Percentiles rank a stretch among this genome's conserved stretches.
These are phyloP conservation scores for Melastoma malabathricum DNA, from an alignment of 345 rosid species.

Conservation along the genomic window DNA sequence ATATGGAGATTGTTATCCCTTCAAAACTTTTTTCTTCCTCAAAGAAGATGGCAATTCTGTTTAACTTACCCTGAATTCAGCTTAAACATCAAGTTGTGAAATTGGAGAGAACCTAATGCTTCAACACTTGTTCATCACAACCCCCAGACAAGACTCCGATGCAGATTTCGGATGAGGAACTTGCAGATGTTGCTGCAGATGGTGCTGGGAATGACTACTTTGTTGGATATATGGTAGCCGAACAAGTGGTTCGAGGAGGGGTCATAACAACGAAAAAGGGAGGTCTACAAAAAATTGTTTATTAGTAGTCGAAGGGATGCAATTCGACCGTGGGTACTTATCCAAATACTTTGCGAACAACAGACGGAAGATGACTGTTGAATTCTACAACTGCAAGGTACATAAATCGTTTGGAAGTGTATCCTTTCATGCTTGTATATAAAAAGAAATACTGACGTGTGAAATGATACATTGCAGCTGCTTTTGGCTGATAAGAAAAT, in stretches of 20 bases:
- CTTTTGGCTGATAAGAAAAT: conserved; percentile 84
- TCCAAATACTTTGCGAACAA: conserved; percentile 77
- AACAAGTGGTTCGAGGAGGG: conserved; percentile 61
- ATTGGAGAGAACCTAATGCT: neutral
- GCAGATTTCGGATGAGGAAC: conserved; percentile 76
- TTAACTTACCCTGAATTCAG: too few relatives aligned
- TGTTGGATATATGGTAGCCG: conserved; percentile 61
- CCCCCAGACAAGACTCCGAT: conserved; percentile 5
- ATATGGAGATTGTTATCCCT: neutral
- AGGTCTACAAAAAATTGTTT: conserved; percentile 39
- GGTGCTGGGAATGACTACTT: conserved; percentile 74
- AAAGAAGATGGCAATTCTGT: neutral
- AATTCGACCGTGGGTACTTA: conserved; percentile 74
- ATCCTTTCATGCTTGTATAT: too few relatives aligned
- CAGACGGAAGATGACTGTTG: conserved; percentile 46
- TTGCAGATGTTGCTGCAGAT: conserved; percentile 81
- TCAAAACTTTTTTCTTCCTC: neutral
- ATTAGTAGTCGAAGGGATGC: conserved; percentile 81
- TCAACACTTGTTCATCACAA: conserved; percentile 3
- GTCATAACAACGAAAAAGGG: conserved; percentile 70
- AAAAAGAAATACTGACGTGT: too few relatives aligned
- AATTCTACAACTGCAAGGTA: conserved; percentile 79
- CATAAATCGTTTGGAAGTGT: conserved; percentile 4
- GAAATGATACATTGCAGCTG: conserved; percentile 37
- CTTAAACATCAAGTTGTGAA: neutral